Base-by-base conservation (phyloP, 2,329 filamentous ascomycete genomes). In the Cercospora nicotianae region DNA sequence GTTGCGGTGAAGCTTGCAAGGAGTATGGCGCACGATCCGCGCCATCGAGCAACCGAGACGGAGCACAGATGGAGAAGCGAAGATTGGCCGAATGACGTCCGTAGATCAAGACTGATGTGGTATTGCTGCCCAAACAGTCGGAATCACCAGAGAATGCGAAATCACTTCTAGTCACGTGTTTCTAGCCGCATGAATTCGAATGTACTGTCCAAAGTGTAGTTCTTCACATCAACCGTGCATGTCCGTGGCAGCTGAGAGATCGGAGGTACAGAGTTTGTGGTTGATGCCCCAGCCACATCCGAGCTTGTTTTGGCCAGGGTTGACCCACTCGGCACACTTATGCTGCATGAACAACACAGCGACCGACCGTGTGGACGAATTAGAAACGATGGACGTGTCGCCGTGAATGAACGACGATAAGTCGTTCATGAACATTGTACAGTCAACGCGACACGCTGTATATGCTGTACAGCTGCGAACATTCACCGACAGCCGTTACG, bases 311-410 rank as follows among this genome's bases (percentile, higher is more conserved):
- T 58, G 26, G 53, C 26, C 53, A 58, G 53, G 53, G 53, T 51
- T 23, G 45, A 64, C 31, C 30, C 62, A 42, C 62, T 45, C 36
- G 18, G 23, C 60, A 31, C 45, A 51, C 45, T 51, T 51, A 23
- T 51, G 45, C 48, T 64, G 62, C 62, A 64, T 63, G 62, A 55
- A 64, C 62, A 64, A 64, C 62, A 39, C 62, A 64, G 31, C 62
- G 62, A 39, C 62, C 33, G 48, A 58, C 51, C 45, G 55, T 28
- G 13, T 28, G 51, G 51, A 64, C 62, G 62, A 64, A 58, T 64
- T 26, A 57, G 51, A 36, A 18, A 45, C 51, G 62, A 64, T 64
- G 62, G 51, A 26, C 20, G 60, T 63, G 20, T 30, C 45, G 60
- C 60, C 42, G 60, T 63, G 51, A 58, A 55, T 20, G 62, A n/a